Evolutionary conservation across 2,329 filamentous ascomycete genomes (phyloP), one percentile per base, ranked within the genome.

Genomic region (Aureobasidium sp.): DNA sequence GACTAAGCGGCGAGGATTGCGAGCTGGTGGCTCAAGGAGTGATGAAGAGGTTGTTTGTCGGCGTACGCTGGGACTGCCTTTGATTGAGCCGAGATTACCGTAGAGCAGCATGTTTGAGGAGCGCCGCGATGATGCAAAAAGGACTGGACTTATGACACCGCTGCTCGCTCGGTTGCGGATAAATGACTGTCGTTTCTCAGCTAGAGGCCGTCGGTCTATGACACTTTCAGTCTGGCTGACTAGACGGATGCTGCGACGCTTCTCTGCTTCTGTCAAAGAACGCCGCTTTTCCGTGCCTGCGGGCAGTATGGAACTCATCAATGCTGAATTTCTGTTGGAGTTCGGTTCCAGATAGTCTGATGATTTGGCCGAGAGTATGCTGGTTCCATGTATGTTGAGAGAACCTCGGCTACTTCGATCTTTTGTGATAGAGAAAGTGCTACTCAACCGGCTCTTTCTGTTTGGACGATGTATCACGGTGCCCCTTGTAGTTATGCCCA

Each of bases 111-210:
- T 50, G 30, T 59, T 55, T 14, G 41, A 62, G n/a, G 54, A 59
- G 11, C 51, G 47, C 25, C 51, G 7, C 36, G 48, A 59, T 45
- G 72, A 72, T 5, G 72, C 70, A 62, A 78, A 78, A 39, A 78
- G 73, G 0, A 47, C 42, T 41, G 68, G 70, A 53, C 66, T 70
- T 4, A 76, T 73, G 14, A 72, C 69, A 36, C 69, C 71, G 13
- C 69, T 72, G 21, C 72, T 72, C 2, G 73, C 73, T 39, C 77
- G 72, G 61, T 78, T 75, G 16, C 72, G 67, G 47, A 78, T 74
- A 65, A 74, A 78, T 14, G 74, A 77, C 55, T 72, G 69, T 7
- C 77, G 72, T 61, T 75, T 76, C 36, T 77, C 74, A 41, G 74
- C 69, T 5, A 77, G 61, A 1, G 74, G 69, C 6, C 75, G 68